Evolutionary conservation across 192 early-diverging fungal species (phyloP).

Genomic region (Umbelopsis ramanniana): DNA sequence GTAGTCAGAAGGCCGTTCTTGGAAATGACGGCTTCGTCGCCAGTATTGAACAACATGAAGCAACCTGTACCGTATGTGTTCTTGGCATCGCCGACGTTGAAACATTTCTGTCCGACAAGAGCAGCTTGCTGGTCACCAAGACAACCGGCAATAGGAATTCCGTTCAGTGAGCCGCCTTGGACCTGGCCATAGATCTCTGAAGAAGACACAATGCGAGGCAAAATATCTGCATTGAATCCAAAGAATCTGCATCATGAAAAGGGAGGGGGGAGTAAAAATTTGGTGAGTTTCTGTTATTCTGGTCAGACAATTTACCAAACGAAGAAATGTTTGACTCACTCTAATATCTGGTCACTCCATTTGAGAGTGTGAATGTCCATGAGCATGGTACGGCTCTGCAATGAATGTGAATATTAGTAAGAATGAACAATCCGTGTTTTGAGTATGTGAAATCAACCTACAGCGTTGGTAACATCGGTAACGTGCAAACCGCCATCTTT

Average conservation of each 20-base stretch:
- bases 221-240: conserved; percentile 52
- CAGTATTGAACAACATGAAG: conserved; percentile 97
- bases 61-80: conserved; percentile 97
- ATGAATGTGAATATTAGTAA: not conserved
- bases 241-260: conserved; percentile 29
- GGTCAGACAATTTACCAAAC: not conserved
- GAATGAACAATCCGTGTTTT: not conserved
- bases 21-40: conserved; percentile 71
- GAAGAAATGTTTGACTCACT: conserved; percentile 14
- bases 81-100: conserved; percentile 84
- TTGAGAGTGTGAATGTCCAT: conserved; percentile 84
- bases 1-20: conserved; percentile 88
- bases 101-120: conserved; percentile 93
- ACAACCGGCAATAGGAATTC: conserved; percentile 84
- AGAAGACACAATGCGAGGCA: conserved; percentile 85
- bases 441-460: not conserved
- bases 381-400: conserved; percentile 81
- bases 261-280: not conserved
- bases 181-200: conserved; percentile 76
- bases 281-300: not conserved
- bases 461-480: conserved; percentile 93
- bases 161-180: conserved; percentile 61
- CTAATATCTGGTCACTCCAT: conserved; percentile 77
- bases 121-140: conserved; percentile 96
- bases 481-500: conserved; percentile 69